Percentiles rank a stretch among this genome's conserved stretches.
phyloP scores from a whole-genome alignment of 176 grass and related monocot species.

The Leersia perrieri region DNA sequence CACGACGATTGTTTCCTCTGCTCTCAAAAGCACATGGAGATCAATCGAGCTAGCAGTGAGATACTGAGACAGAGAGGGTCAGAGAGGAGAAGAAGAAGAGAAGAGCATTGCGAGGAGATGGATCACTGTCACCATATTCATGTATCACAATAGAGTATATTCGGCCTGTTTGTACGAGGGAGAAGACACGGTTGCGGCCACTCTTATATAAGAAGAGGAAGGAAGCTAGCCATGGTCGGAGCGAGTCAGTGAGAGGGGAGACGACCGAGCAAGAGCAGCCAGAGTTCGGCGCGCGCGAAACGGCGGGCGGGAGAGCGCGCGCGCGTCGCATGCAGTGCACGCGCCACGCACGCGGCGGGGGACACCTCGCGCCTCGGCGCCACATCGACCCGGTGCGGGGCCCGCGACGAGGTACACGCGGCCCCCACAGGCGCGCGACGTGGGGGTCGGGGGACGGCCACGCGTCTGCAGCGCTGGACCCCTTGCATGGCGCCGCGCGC shows the following conservation, averaged over 20 bases:
- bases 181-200: not conserved
- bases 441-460: slow-evolving; percentile 8
- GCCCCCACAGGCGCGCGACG: slow-evolving; percentile 34
- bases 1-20: too few species aligned
- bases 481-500: slow-evolving; percentile 20
- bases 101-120: not conserved
- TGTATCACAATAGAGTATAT: not conserved
- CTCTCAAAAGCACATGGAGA: not conserved
- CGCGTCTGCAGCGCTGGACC: slow-evolving; percentile 40
- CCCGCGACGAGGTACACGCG: slow-evolving; percentile 25
- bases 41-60: not conserved
- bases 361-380: slow-evolving; percentile 32
- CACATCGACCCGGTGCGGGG: slow-evolving; percentile 34
- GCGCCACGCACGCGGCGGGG: slow-evolving; percentile 36
- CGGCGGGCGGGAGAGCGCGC: not conserved
- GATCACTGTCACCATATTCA: not conserved
- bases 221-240: not conserved
- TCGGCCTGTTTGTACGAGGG: not conserved
- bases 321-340: slow-evolving; percentile 38
- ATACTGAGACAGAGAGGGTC: not conserved
- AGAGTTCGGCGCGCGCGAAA: not conserved
- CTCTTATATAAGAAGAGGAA: slow-evolving; percentile 45
- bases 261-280: not conserved
- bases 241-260: not conserved
- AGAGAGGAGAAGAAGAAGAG: not conserved